Conservation (phyloP, 2,329 filamentous ascomycete genomes). For the Harringtonia aguacate region DNA sequence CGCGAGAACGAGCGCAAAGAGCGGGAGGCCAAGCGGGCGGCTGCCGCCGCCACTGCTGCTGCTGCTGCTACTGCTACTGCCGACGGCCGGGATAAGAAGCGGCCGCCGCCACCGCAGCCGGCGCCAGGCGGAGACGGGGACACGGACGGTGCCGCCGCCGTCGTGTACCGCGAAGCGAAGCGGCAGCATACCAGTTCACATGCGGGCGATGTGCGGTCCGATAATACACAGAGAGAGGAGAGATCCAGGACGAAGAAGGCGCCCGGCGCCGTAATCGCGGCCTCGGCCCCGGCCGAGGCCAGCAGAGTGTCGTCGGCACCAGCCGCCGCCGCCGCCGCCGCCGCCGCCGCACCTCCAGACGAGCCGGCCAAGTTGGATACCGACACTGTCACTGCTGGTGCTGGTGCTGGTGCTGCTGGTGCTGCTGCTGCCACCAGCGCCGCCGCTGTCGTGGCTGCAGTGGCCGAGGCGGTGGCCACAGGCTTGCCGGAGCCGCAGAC, state of each 20-base stretch:
- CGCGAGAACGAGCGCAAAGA: constrained; percentile 73
- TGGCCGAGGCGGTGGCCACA: no score
- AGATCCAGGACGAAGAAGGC: not conserved
- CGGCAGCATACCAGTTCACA: not conserved
- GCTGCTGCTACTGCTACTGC: not conserved
- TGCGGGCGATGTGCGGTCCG: not conserved
- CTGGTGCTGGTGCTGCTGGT: no score
- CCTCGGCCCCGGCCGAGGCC: not conserved
- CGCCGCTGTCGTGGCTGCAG: no score
- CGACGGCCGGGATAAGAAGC: constrained; percentile 10
- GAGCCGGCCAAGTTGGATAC: no score
- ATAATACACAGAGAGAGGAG: not conserved
- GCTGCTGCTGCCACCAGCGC: no score
- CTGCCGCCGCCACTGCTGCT: constrained; percentile 7
- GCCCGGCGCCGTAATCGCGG: no score
- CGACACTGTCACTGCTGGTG: no score
- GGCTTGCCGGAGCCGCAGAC: no score
- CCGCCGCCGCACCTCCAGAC: not conserved
- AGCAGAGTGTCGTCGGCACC: not conserved
- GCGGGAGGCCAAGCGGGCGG: constrained; percentile 36
- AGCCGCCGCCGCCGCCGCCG: not conserved
- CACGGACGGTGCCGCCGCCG: not conserved
- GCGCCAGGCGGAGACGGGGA: no score
- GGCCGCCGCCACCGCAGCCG: constrained; percentile 1
- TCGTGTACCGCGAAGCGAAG: not conserved